Percentiles rank a stretch among this genome's conserved stretches.
phyloP scores from a whole-genome alignment of 129 eudicot genomes.

The Artemisia annua region DNA sequence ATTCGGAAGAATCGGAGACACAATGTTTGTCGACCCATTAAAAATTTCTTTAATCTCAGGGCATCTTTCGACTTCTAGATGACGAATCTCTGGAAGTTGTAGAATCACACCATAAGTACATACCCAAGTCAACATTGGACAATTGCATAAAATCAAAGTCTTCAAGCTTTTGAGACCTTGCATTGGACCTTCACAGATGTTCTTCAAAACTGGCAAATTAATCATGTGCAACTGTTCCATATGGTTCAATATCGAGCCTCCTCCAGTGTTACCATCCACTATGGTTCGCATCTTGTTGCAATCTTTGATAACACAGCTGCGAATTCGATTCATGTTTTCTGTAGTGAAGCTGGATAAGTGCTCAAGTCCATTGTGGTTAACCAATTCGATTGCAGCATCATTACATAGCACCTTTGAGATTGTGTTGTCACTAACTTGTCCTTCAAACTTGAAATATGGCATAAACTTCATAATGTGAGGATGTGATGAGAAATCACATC shows the following conservation, averaged over 20 bases:
- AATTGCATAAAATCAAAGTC: constrained; percentile 19
- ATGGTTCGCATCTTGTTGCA: constrained; percentile 25
- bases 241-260: constrained; percentile 15
- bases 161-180: constrained; percentile 19
- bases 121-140: constrained; percentile 15
- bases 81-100: constrained; percentile 20
- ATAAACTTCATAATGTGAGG: constrained; percentile 23
- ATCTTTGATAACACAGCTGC: constrained; percentile 22
- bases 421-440: constrained; percentile 16
- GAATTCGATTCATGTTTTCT: constrained; percentile 18
- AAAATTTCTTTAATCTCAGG: constrained; percentile 17
- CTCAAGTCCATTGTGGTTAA: constrained; percentile 26
- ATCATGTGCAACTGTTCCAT: constrained; percentile 23
- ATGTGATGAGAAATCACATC: constrained; percentile 17
- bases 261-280: constrained; percentile 7
- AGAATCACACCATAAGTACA: constrained; percentile 18
- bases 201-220: constrained; percentile 22
- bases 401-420: constrained; percentile 12
- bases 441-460: constrained; percentile 21
- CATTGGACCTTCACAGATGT: constrained; percentile 25
- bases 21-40: not conserved
- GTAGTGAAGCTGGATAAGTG: constrained; percentile 20
- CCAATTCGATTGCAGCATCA: constrained; percentile 27
- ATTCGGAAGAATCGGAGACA: constrained; percentile 21
- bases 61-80: constrained; percentile 20